Base-by-base conservation (phyloP, 495 filamentous ascomycete genomes). In the Penicillium alfredii region DNA sequence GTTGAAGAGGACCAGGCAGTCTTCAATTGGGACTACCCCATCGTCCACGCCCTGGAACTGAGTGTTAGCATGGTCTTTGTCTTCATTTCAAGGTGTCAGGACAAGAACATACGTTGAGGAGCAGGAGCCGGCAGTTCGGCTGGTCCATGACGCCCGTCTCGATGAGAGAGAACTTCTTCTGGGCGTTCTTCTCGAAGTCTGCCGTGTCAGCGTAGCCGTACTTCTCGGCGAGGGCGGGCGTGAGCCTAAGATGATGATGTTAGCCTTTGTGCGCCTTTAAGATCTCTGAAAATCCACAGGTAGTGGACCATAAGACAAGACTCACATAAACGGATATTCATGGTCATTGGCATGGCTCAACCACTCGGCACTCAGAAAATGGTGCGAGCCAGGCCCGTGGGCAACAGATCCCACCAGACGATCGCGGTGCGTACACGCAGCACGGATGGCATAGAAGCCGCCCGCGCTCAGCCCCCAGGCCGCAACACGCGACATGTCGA, bases 11-110 rank as follows among this genome's bases (percentile, higher is more conserved):
- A 78, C 61, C 53, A 75, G 77, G 41, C 71, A 87, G 54, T 88
- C 84, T 46, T 88, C 83, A 38, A 88, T 82, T 0, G 84, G 85
- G 60, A 85, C 83, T 30, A 88, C 68, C 6, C 80, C 82, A 42
- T 86, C 82, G 21, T 74, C 64, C 6, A 73, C 75, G 8, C 83
- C 82, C 74, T 82, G 19, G 17, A 21, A n/a, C 22, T 4, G 2
- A 23, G n/a, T 16, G 42, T 56, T 23, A 55, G 51, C 29, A 38
- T 33, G 8, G 13, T 21, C 25, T 10, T 16, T 24, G 18, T 26
- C 11, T 3, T 25, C 35, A 38, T 19, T 37, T 23, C 1, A 21
- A 45, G 25, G 3, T 14, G 19, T 35, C 18, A 32, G 18, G 13
- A 8, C 33, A 19, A 17, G 26, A 14, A 51, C 73, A 27, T 56